phyloP scores from a whole-genome alignment of 2,329 filamentous ascomycete species.

The Cordyceps militaris region DNA sequence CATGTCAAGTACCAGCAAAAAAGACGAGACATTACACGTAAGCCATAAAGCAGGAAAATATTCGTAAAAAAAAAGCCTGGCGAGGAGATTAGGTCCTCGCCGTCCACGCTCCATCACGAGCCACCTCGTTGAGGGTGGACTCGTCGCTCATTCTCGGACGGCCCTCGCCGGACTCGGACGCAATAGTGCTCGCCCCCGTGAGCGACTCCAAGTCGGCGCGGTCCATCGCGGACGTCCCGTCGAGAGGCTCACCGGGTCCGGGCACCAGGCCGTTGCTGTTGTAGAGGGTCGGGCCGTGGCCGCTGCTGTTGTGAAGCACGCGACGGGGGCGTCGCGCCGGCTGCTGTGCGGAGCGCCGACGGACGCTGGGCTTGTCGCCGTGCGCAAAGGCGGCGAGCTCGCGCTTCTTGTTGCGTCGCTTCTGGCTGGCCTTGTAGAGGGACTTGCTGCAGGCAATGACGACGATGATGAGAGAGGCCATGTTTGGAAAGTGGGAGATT shows the following conservation, averaged over 20 bases:
- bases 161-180: neutral
- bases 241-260: neutral
- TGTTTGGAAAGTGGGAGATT: neutral
- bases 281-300: neutral
- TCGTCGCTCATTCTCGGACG: slow-evolving; percentile 12
- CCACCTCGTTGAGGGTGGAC: slow-evolving; percentile 8
- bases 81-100: slow-evolving; percentile 7
- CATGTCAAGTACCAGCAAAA: too few relatives aligned
- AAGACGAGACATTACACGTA: too few relatives aligned
- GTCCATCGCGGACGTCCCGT: neutral
- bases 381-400: neutral
- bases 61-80: neutral
- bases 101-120: slow-evolving; percentile 8
- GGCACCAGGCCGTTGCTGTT: neutral
- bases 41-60: neutral
- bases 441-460: slow-evolving; percentile 9
- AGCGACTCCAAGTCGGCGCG: neutral
- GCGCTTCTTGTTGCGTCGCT: slow-evolving; percentile 11
- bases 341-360: neutral
- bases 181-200: slow-evolving; percentile 7
- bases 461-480: slow-evolving; percentile 13
- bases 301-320: neutral
- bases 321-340: slow-evolving; percentile 5
- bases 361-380: slow-evolving; percentile 7
- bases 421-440: slow-evolving; percentile 11